Evolutionary conservation across 2,329 filamentous ascomycete species (phyloP).

Genomic region (Stagonosporopsis chrysanthemi): DNA sequence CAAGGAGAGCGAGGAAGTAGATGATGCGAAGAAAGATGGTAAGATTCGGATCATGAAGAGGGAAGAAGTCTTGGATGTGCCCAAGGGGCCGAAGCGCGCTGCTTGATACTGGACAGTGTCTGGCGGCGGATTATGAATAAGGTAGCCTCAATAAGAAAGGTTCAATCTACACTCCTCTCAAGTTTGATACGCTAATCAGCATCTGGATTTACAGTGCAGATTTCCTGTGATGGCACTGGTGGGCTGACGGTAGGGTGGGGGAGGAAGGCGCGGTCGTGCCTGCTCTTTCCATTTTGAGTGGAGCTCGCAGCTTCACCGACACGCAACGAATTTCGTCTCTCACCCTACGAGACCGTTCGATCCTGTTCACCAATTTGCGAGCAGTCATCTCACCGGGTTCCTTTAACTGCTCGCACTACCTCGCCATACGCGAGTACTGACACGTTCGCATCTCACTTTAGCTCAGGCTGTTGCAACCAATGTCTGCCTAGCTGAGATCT

Average conservation of each 20-base stretch:
- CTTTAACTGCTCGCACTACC: too few relatives aligned
- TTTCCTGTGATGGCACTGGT: not conserved
- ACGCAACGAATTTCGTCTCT: not conserved
- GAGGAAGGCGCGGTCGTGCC: slow-evolving; percentile 21
- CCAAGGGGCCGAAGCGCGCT: slow-evolving; percentile 47
- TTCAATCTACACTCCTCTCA: slow-evolving; percentile 20
- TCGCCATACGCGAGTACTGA: not conserved
- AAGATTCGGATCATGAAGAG: slow-evolving; percentile 51
- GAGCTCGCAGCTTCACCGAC: slow-evolving; percentile 1
- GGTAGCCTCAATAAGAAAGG: slow-evolving; percentile 21
- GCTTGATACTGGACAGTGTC: slow-evolving; percentile 25
- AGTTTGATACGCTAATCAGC: not conserved
- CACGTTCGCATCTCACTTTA: not conserved
- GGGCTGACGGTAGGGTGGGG: not conserved
- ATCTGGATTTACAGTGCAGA: not conserved
- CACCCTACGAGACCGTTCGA: not conserved
- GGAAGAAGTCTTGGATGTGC: slow-evolving; percentile 46
- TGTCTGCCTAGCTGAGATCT: not conserved
- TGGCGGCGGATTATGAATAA: slow-evolving; percentile 2
- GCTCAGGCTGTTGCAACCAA: not conserved
- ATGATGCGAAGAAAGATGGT: slow-evolving; percentile 40
- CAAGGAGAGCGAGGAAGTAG: slow-evolving; percentile 42
- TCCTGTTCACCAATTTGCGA: not conserved
- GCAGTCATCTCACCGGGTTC: not conserved
- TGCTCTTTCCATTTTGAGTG: slow-evolving; percentile 16